Evolutionary conservation across 768 basidiomycete species (phyloP), one percentile per base, ranked within the genome.

Genomic region (Solioccasus polychromus): DNA sequence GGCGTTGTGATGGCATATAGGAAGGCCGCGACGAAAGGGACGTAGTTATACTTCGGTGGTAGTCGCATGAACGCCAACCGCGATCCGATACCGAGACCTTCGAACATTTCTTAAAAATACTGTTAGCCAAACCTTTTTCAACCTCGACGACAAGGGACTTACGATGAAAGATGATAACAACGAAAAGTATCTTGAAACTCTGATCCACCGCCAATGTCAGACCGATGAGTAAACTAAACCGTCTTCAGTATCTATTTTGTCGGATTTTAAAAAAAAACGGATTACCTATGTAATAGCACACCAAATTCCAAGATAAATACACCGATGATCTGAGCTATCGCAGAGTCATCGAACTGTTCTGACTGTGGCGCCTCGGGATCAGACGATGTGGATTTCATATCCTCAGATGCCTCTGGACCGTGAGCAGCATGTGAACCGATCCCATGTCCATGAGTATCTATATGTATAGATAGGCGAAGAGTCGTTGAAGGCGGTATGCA

Each of bases 241-340:
- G 8, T 19, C 9, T 23, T 47, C 2, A 47, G 34, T 5, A 9
- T 14, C 26, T 31, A 11, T 30, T 30, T 25, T 28, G 26, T 8
- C 17, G 0, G 8, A 19, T 26, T 6, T 26, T 6, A 29, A 11
- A 41, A 24, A 34, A 25, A 29, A 9, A 7, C 20, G 3, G n/a
- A 35, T 23, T 43, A 79, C 83, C 85, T 88, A 60, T 94, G 93
- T 25, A 97, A 66, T 5, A 92, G 64, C 24, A 97, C 91, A 55
- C 95, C 95, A 57, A 96, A 95, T 62, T 99, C 95, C 37, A 99
- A 73, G 47, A 97, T 93, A 26, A 79, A 90, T 37, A 99, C 77
- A 12, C 92, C 93, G 37, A 96, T 74, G 29, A 93, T 66, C 62
- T 94, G 92, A 3, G 89, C 83, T 8, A 70, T 45, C 3, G 78